Conservation (phyloP, 225 moss, liverwort and hornwort species). For the Sphagnum contortum region DNA sequence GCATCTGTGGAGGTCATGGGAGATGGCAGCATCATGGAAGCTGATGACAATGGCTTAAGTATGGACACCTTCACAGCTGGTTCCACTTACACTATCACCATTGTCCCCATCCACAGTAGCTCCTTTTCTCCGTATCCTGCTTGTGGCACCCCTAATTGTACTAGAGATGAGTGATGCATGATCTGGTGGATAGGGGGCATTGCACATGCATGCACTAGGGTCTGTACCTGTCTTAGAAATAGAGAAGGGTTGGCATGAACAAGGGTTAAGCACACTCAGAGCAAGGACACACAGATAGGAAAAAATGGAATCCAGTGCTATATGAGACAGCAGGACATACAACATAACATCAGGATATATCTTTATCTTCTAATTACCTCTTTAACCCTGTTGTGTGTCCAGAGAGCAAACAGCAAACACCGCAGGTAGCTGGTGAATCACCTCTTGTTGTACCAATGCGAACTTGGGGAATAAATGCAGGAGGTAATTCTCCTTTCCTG, state of each 20-base stretch:
- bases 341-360: not conserved
- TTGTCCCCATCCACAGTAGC: conserved; percentile 26
- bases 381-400: not conserved
- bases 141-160: not conserved
- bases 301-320: no score
- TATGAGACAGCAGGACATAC: not conserved
- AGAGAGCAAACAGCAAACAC: conserved; percentile 20
- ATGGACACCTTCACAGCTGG: conserved; percentile 46
- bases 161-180: no score
- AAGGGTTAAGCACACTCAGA: not conserved
- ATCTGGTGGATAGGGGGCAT: no score
- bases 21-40: conserved; percentile 52
- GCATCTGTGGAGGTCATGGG: conserved; percentile 43
- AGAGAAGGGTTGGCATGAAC: not conserved
- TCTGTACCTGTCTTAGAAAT: no score
- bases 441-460: conserved; percentile 35
- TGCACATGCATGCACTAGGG: no score
- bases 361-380: not conserved
- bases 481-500: conserved; percentile 12
- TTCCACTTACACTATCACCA: conserved; percentile 25
- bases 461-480: conserved; percentile 35
- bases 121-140: not conserved
- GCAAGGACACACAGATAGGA: not conserved
- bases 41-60: conserved; percentile 38
- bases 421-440: conserved; percentile 23